Base-by-base conservation (phyloP, 495 filamentous ascomycete genomes). In the Hypoxylon subgilvum region DNA sequence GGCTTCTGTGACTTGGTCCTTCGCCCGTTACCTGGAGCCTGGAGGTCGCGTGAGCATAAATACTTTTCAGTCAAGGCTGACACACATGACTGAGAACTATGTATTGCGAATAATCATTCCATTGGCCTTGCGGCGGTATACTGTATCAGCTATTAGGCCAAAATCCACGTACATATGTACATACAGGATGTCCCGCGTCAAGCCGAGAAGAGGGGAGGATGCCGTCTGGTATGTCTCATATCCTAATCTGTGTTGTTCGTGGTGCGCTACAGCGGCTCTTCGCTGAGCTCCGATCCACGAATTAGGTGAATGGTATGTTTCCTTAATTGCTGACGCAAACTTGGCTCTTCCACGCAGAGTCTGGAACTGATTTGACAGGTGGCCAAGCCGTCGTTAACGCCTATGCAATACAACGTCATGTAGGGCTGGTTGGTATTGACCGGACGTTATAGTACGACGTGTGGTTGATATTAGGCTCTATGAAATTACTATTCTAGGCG, bases 401-500 rank as follows among this genome's bases (percentile, higher is more conserved):
- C 34, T 39, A 63, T 58, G 61, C 61, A 50, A 40, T 58, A 55
- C 61, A 18, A 64, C 61, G 51, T 47, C 42, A 58, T 41, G 30
- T 58, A 64, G 35, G 61, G 54, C 53, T 64, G 44, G 34, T 38
- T 31, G 9, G 5, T 58, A 41, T 30, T 27, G 23, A 41, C 32
- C 36, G 14, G 32, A 43, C 28, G 31, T 25, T 22, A 44, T 16
- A 14, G n/a, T n/a, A n/a, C n/a, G n/a, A n/a, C n/a, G n/a, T n/a
- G n/a, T n/a, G n/a, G n/a, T n/a, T n/a, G n/a, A n/a, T n/a, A n/a
- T n/a, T n/a, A n/a, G n/a, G n/a, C n/a, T 22, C 28, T 40, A 21
- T 19, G 13, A 17, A 28, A 13, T 35, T 6, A 23, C 8, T 40
- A 13, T 13, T 42, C 18, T 57, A 27, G 21, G 6, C 35, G 17